These are phyloP conservation scores for Calonectria hawksworthii DNA, from an alignment of 2,329 filamentous ascomycete genomes.

Conservation along the genomic window DNA sequence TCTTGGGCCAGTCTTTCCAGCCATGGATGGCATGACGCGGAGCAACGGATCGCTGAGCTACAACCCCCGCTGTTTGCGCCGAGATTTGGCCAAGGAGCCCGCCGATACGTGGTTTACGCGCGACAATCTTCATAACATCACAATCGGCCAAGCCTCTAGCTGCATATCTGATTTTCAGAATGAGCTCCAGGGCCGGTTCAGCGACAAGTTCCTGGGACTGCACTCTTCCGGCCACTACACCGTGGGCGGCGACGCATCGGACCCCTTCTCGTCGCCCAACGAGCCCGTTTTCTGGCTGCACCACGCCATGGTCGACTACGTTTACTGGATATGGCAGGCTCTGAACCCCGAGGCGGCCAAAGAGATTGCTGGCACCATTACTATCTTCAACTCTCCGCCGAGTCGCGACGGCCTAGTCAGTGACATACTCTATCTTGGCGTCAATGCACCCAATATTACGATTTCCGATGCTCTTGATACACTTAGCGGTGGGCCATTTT, in stretches of 20 bases:
- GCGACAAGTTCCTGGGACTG: background rate
- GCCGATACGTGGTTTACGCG: background rate
- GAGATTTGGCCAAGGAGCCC: background rate
- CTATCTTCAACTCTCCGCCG: background rate
- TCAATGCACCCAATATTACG: background rate
- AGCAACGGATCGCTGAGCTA: background rate
- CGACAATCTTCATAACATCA: background rate
- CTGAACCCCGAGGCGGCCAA: background rate
- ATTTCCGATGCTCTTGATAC: background rate
- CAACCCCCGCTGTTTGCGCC: background rate
- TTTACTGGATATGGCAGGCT: background rate
- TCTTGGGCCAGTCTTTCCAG: background rate
- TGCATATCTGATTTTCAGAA: background rate
- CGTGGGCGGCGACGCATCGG: background rate
- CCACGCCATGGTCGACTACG: background rate
- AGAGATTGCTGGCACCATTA: background rate
- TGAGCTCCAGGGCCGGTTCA: background rate
- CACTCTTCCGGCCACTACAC: background rate
- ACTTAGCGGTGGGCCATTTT: background rate
- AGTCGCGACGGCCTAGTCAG: background rate
- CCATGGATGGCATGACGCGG: background rate
- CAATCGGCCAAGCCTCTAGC: background rate
- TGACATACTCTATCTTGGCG: background rate
- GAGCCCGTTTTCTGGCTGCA: background rate
- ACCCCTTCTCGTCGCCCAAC: background rate